A percentile compares a stretch with the other conserved stretches of the same genome.
Conservation (phyloP, 345 rosid genomes). For the Lepidium africanum region DNA sequence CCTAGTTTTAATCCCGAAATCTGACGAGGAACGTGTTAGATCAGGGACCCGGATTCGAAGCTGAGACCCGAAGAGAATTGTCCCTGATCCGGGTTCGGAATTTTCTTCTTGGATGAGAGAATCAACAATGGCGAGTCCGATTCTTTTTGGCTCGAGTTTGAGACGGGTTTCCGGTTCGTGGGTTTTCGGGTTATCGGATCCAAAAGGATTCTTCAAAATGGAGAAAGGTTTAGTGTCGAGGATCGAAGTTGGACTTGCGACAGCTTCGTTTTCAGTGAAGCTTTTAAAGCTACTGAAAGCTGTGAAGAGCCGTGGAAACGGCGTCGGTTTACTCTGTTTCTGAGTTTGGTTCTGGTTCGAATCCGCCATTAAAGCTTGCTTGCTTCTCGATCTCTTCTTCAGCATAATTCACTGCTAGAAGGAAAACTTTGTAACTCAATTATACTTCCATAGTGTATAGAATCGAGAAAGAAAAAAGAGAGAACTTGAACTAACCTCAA, state of each 20-base stretch:
- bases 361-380: conserved; percentile 49
- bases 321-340: conserved; percentile 40
- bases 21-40: conserved; percentile 49
- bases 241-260: conserved; percentile 80
- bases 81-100: conserved; percentile 31
- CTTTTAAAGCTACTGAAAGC: conserved; percentile 45
- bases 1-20: conserved; percentile 64
- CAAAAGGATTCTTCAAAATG: conserved; percentile 54
- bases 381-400: conserved; percentile 39
- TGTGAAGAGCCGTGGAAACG: conserved; percentile 60
- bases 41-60: conserved; percentile 76
- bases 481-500: conserved; percentile 1
- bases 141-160: conserved; percentile 45
- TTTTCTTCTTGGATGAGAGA: conserved; percentile 40
- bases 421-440: background rate
- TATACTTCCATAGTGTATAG: background rate
- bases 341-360: conserved; percentile 34
- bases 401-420: conserved; percentile 25
- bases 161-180: conserved; percentile 42
- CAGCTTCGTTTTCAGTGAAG: conserved; percentile 40
- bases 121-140: conserved; percentile 68
- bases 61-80: conserved; percentile 70
- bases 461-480: background rate
- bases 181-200: conserved; percentile 35
- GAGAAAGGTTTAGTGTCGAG: conserved; percentile 76